phyloP scores from a whole-genome alignment of 23 red algal genomes.

The Gracilaria caudata region DNA sequence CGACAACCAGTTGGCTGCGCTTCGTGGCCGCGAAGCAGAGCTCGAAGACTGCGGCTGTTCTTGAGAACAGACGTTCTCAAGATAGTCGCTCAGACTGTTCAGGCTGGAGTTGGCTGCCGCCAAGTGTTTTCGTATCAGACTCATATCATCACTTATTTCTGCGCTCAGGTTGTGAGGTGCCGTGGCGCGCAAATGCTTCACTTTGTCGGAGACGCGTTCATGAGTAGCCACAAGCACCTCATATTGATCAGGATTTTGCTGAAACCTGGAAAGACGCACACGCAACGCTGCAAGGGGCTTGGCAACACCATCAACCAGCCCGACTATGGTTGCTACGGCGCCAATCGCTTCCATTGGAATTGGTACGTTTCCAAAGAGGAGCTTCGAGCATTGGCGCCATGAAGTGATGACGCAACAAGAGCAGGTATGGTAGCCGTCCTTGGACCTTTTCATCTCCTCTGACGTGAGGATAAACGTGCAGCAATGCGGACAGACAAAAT shows the following conservation, averaged over 20 bases:
- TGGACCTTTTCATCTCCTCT: no score
- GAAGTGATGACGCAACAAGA: no score
- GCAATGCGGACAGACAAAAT: no score
- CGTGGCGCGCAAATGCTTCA: background rate
- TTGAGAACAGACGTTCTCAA: background rate
- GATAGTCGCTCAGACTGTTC: background rate
- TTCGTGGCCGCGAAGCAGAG: background rate
- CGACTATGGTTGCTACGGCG: background rate
- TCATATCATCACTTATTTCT: background rate
- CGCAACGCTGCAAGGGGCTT: background rate
- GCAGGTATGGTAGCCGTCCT: no score
- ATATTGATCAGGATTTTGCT: background rate
- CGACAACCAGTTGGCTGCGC: background rate
- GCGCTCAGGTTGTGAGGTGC: background rate
- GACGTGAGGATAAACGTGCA: no score
- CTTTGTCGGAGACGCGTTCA: background rate
- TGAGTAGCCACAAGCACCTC: background rate
- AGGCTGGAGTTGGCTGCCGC: background rate
- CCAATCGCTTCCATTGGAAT: conserved; percentile 18
- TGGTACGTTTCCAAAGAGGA: no score
- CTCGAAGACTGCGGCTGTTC: background rate
- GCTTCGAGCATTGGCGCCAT: no score
- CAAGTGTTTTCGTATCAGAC: no score
- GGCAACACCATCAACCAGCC: background rate
- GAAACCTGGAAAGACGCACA: background rate